Evolutionary conservation across 1,284 basidiomycete genomes (phyloP).

Genomic region (Caloboletus firmus): DNA sequence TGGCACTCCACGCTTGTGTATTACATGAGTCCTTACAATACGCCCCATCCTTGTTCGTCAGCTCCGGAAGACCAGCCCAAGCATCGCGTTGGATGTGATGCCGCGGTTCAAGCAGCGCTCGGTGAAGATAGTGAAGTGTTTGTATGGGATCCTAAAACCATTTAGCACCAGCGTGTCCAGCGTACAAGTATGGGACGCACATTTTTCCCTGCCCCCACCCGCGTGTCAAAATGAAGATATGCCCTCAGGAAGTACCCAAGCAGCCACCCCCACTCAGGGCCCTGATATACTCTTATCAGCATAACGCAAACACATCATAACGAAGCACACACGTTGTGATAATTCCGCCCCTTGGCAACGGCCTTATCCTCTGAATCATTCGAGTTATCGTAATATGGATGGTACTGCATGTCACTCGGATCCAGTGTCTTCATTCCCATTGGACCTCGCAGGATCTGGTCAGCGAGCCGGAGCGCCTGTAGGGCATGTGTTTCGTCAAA

Average conservation of each 20-base stretch:
- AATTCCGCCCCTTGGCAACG: slow-evolving; percentile 90
- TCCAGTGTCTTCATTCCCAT: slow-evolving; percentile 96
- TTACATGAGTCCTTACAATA: slow-evolving; percentile 86
- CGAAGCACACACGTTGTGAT: slow-evolving; percentile 62
- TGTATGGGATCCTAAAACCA: slow-evolving; percentile 56
- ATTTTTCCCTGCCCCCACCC: slow-evolving; percentile 58
- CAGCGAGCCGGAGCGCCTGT: slow-evolving; percentile 73
- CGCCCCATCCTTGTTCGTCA: slow-evolving; percentile 81
- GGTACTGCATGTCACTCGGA: slow-evolving; percentile 80
- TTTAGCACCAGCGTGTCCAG: background rate
- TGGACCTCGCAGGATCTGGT: slow-evolving; percentile 75
- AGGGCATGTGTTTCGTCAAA: slow-evolving; percentile 84
- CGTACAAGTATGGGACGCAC: slow-evolving; percentile 45
- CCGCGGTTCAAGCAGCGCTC: slow-evolving; percentile 67
- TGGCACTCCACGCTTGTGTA: slow-evolving; percentile 92
- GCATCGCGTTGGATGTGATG: slow-evolving; percentile 75
- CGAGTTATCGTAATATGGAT: slow-evolving; percentile 87
- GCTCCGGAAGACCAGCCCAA: slow-evolving; percentile 91
- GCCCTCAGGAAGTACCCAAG: slow-evolving; percentile 94
- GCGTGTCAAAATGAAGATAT: slow-evolving; percentile 82
- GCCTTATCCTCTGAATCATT: slow-evolving; percentile 82
- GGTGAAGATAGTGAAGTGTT: slow-evolving; percentile 80
- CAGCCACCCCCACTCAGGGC: slow-evolving; percentile 93
- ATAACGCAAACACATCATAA: background rate
- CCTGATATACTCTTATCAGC: slow-evolving; percentile 41